Conservation (phyloP, 1,139 yeast species). For the Kodamaea alishanica region DNA sequence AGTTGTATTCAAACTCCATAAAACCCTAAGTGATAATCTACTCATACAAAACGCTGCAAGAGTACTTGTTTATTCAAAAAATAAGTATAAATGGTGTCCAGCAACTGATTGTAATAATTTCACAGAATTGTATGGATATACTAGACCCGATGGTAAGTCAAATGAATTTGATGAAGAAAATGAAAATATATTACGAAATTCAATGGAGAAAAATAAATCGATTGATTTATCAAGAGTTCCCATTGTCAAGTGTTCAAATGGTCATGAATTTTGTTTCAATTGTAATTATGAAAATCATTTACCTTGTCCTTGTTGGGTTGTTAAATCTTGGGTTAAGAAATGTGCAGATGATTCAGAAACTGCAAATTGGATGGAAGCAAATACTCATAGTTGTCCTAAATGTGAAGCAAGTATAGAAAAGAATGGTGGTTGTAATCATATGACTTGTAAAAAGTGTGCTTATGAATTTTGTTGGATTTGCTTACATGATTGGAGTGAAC, state of each 20-base stretch:
- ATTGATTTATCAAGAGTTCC: constrained; percentile 16
- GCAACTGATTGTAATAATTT: constrained; percentile 74
- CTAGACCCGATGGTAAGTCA: constrained; percentile 15
- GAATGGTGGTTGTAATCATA: constrained; percentile 95
- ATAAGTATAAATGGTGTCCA: constrained; percentile 73
- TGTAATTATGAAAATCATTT: constrained; percentile 78
- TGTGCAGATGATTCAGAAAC: constrained; percentile 89
- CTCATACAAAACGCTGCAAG: constrained; percentile 34
- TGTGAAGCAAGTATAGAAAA: constrained; percentile 63
- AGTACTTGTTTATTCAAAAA: constrained; percentile 48
- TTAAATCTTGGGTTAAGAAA: constrained; percentile 70
- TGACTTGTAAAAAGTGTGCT: constrained; percentile 78
- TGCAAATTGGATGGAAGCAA: constrained; percentile 81
- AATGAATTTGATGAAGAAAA: constrained; percentile 33
- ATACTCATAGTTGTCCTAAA: constrained; percentile 80
- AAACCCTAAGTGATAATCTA: constrained; percentile 10
- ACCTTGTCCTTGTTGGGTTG: constrained; percentile 77
- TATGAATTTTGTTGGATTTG: constrained; percentile 95
- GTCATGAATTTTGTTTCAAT: constrained; percentile 74
- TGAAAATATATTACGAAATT: constrained; percentile 8
- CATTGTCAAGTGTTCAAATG: constrained; percentile 58
- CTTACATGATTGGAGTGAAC: constrained; percentile 70
- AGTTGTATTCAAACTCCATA: constrained; percentile 8
- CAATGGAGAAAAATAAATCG: constrained; percentile 11
- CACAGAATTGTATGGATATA: constrained; percentile 39